Base-by-base conservation (phyloP, 768 basidiomycete species). In the Mycena leptocephala region DNA sequence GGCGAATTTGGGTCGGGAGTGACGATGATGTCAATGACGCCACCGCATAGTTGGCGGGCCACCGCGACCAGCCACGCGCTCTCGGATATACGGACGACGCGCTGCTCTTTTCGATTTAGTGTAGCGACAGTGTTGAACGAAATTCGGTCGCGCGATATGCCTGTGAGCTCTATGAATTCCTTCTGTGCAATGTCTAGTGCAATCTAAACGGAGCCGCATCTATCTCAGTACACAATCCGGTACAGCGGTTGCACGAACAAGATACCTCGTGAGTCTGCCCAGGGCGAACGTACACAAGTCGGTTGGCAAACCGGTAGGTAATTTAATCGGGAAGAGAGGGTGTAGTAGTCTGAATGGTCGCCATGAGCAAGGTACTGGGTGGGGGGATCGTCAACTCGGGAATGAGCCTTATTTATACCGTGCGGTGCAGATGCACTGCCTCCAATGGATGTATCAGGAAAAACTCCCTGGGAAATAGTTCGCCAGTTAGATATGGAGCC, bases 281-380 rank as follows among this genome's bases (percentile, higher is more conserved):
- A 1, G 87, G 88, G 1, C 85, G 86, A 0, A 93, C 92, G 56
- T 90, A 92, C 20, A 92, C 89, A 22, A 91, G 83, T 32, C 86
- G 79, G 10, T 83, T 80, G 0, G 85, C 80, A 7, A 84, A 83
- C 32, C 89, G 87, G 72, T 92, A 92, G 22, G 89, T 92, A 72
- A 92, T 82, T 66, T 92, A 85, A 46, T 91, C 89, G 6, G 86
- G 79, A 14, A 85, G 84, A 5, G 82, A 74, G 5, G 79, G 72
- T 7, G 74, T 76, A 5, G 78, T 41, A 11, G 79, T 76, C 59
- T 78, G 77, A 41, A 78, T 79, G 13, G 69, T 75, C 48, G 78
- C 78, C 77, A 76, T 77, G 65, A 33, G 30, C 33, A n/a, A 62
- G 22, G n/a, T n/a, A n/a, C n/a, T n/a, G n/a, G n/a, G n/a, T n/a